Conservation (phyloP, 108 stramenopile species). For the Cyclotella cryptica region DNA sequence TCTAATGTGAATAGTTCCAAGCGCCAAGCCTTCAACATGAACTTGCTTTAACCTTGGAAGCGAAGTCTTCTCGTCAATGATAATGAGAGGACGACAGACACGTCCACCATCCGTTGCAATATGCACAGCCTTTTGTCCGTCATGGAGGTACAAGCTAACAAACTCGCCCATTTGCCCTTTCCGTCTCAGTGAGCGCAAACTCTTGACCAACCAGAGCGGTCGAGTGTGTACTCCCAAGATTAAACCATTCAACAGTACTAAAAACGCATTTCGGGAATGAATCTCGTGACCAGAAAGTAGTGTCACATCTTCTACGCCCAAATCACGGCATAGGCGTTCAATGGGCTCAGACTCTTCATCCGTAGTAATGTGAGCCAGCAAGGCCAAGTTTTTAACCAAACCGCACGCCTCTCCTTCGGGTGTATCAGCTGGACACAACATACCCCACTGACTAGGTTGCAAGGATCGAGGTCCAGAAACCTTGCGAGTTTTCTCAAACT, state of each 20-base stretch:
- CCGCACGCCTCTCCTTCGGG: constrained; percentile 99
- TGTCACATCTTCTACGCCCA: constrained; percentile 95
- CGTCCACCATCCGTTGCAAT: constrained; percentile 98
- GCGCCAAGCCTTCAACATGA: constrained; percentile 85
- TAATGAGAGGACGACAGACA: constrained; percentile 96
- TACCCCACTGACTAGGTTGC: constrained; percentile 99
- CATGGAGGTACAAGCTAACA: constrained; percentile 96
- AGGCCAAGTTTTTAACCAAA: constrained; percentile 97
- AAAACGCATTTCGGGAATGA: constrained; percentile 79
- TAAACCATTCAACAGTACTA: constrained; percentile 97
- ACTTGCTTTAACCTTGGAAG: constrained; percentile 77
- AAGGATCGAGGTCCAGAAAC: constrained; percentile 96
- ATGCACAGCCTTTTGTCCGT: constrained; percentile 94
- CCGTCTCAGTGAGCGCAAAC: constrained; percentile 85
- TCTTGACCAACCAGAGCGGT: constrained; percentile 77
- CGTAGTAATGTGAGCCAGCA: constrained; percentile 97
- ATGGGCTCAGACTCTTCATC: constrained; percentile 94
- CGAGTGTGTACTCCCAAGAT: constrained; percentile 90
- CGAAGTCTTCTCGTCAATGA: constrained; percentile 88
- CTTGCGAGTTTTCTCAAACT: constrained; percentile 98
- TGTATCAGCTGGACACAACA: constrained; percentile 98
- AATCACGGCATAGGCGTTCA: constrained; percentile 90
- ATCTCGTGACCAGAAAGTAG: constrained; percentile 93
- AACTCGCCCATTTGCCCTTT: constrained; percentile 95
- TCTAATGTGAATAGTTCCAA: constrained; percentile 75